Conservation (phyloP, 495 filamentous ascomycete species). For the Penicillium chermesinum region DNA sequence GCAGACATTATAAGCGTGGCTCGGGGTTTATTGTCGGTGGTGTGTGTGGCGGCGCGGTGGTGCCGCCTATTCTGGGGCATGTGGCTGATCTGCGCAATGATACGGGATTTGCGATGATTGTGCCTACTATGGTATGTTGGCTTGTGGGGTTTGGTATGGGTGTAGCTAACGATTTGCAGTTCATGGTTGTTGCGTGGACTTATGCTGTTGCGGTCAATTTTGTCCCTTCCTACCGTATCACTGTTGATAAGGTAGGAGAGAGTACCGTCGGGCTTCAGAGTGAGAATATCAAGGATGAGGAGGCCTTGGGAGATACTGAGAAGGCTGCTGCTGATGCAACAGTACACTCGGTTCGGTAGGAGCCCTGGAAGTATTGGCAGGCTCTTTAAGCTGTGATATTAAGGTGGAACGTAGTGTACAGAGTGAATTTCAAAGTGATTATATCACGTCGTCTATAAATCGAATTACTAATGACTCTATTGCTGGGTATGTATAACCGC, state of each 20-base stretch:
- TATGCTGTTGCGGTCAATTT: constrained; percentile 63
- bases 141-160: not conserved
- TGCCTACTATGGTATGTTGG: constrained; percentile 49
- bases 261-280: constrained; percentile 46
- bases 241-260: constrained; percentile 54
- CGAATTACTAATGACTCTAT: too few relatives aligned
- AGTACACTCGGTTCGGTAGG: too few relatives aligned
- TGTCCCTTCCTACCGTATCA: constrained; percentile 51
- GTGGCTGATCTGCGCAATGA: constrained; percentile 45
- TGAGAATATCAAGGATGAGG: constrained; percentile 19
- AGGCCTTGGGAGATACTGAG: constrained; percentile 15
- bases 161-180: constrained; percentile 11
- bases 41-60: constrained; percentile 51
- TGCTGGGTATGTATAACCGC: too few relatives aligned
- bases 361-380: too few relatives aligned
- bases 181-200: constrained; percentile 51
- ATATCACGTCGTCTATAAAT: too few relatives aligned
- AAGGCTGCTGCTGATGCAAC: constrained; percentile 8
- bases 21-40: constrained; percentile 54
- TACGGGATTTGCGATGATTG: constrained; percentile 50
- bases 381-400: too few relatives aligned
- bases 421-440: too few relatives aligned
- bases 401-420: too few relatives aligned
- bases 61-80: constrained; percentile 46
- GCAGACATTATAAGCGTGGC: constrained; percentile 55